These are phyloP conservation scores for Atalantia buxifolia DNA, from an alignment of 345 rosid genomes.

Conservation along the genomic window DNA sequence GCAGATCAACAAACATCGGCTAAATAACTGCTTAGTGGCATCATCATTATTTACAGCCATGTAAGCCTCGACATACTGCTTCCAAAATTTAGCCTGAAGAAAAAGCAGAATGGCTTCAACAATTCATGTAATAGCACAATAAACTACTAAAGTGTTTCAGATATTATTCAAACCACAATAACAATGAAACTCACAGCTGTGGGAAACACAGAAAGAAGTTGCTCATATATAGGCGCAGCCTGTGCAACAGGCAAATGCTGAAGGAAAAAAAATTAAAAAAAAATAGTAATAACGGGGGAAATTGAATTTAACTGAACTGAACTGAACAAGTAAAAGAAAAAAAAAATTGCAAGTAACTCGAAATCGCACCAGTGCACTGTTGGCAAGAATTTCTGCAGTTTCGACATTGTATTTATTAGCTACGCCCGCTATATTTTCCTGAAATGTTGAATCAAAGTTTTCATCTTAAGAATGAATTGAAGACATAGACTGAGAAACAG, in stretches of 20 bases:
- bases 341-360: not conserved
- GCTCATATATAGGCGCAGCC: conserved; percentile 81
- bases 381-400: conserved; percentile 75
- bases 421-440: conserved; percentile 27
- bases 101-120: not conserved
- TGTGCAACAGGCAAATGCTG: conserved; percentile 78
- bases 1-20: conserved; percentile 87
- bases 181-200: conserved; percentile 68
- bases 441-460: not conserved
- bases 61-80: conserved; percentile 90
- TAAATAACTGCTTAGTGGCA: conserved; percentile 89
- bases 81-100: conserved; percentile 88
- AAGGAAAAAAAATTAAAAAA: conserved; percentile 11
- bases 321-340: not conserved
- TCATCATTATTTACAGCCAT: conserved; percentile 85
- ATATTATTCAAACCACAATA: not conserved
- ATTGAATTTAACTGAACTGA: not conserved
- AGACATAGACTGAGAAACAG: not conserved
- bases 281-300: not conserved
- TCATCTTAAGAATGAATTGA: not conserved
- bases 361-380: conserved; percentile 53
- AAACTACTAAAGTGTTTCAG: not conserved
- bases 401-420: conserved; percentile 78
- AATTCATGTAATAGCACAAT: not conserved
- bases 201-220: conserved; percentile 70